phyloP scores from a whole-genome alignment of 2,329 filamentous ascomycete genomes.

The Fusarium anthophilum region DNA sequence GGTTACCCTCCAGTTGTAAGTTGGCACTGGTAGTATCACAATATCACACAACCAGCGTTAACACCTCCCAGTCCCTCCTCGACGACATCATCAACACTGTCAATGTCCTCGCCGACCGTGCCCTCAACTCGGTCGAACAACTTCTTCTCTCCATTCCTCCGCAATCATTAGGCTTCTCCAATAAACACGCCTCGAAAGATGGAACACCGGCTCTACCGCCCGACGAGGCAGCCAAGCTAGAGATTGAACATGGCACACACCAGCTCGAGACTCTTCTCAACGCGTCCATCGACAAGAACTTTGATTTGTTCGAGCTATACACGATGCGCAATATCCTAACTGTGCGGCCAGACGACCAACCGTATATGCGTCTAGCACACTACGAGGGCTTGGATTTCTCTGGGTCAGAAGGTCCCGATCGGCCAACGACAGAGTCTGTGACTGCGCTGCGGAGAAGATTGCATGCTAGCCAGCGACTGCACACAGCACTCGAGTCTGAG shows the following conservation, averaged over 20 bases:
- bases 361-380: conserved; percentile 84
- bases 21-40: conserved; percentile 18
- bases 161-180: conserved; percentile 80
- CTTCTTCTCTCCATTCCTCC: conserved; percentile 80
- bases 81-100: conserved; percentile 98
- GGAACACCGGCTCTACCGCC: conserved; percentile 48
- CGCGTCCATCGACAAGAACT: conserved; percentile 83
- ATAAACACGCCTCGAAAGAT: conserved; percentile 53
- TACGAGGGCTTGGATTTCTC: conserved; percentile 75
- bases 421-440: conserved; percentile 73
- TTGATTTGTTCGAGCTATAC: conserved; percentile 90
- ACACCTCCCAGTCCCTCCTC: conserved; percentile 75
- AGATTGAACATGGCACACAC: conserved; percentile 90
- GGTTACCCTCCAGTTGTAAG: conserved; percentile 91
- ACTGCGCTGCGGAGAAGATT: conserved; percentile 77
- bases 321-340: conserved; percentile 85
- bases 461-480: conserved; percentile 80
- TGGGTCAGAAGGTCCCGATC: conserved; percentile 27
- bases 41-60: not conserved
- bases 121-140: conserved; percentile 86
- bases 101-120: conserved; percentile 92
- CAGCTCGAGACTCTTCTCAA: conserved; percentile 85
- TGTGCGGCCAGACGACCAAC: conserved; percentile 73
- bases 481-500: conserved; percentile 75
- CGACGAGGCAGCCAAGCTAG: conserved; percentile 59